Percentiles rank a stretch among this genome's conserved stretches.
phyloP scores from a whole-genome alignment of 768 basidiomycete species.

The Tricholoma matsutake region DNA sequence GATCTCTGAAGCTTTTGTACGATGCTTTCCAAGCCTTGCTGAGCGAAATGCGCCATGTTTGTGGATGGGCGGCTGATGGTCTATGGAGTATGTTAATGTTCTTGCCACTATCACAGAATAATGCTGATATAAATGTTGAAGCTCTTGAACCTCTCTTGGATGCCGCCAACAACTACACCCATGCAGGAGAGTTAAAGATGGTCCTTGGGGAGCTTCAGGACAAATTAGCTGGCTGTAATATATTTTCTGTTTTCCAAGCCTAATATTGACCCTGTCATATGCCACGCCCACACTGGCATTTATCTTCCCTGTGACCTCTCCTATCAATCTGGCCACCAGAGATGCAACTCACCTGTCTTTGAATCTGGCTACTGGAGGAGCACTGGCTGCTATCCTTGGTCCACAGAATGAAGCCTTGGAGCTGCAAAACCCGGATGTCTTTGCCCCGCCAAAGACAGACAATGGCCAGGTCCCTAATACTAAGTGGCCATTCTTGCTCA shows the following conservation, averaged over 20 bases:
- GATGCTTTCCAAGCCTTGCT: slow-evolving; percentile 1
- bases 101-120: too few species aligned
- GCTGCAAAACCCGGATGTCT: slow-evolving; percentile 50
- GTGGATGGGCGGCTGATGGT: slow-evolving; percentile 6
- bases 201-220: slow-evolving; percentile 24
- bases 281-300: slow-evolving; percentile 4
- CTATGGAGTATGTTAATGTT: too few species aligned
- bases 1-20: slow-evolving; percentile 7
- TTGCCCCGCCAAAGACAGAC: slow-evolving; percentile 66
- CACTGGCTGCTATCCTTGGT: slow-evolving; percentile 45
- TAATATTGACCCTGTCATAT: too few species aligned
- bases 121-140: background rate
- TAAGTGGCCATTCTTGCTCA: slow-evolving; percentile 64
- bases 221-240: slow-evolving; percentile 30
- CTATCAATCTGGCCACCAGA: background rate
- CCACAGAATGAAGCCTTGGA: slow-evolving; percentile 57
- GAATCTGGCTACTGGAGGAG: slow-evolving; percentile 15
- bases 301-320: background rate
- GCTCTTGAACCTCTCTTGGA: slow-evolving; percentile 23
- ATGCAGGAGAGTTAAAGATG: slow-evolving; percentile 14
- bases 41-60: slow-evolving; percentile 6
- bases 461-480: slow-evolving; percentile 51
- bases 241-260: too few species aligned
- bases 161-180: slow-evolving; percentile 15
- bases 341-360: slow-evolving; percentile 7